Base-by-base conservation (phyloP, 108 stramenopile species). In the Pseudonitzschia pungens region DNA sequence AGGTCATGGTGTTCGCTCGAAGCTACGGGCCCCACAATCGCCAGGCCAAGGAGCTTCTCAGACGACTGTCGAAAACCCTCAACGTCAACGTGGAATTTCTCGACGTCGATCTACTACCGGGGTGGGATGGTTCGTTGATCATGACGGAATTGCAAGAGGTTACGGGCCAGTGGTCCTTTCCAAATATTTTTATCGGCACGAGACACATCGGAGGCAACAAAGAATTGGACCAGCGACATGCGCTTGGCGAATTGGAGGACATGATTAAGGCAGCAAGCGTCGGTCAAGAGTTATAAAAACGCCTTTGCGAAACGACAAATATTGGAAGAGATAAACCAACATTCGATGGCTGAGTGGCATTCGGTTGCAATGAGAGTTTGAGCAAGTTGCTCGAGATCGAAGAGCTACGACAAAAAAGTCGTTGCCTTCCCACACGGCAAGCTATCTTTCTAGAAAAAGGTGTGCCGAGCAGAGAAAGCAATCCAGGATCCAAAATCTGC, bases 1-100 rank as follows among this genome's bases (percentile, higher is more conserved):
- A 77, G 77, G 77, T 77, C 1, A 77, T 77, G 70, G 77, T 77
- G 15, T 77, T 77, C 56, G 77, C 77, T 66, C 63, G 77, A 44
- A 77, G 77, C 54, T 77, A 77, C 28, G 77, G 77, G 24, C 60
- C 70, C 31, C 70, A 71, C 20, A 77, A 71, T 44, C 65, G 36
- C 22, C 70, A 71, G 54, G 58, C 77, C 29, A 77, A 77, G 43
- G 27, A 58, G 0, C 55, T 77, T 4, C 50, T 77, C 28, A 41
- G 32, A 48, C 24, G 53, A 42, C 5, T 77, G 20, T 67, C 64
- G 6, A 55, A 71, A 27, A 65, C 70, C 28, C 64, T 69, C 9
- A 71, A 53, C 48, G 50, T 31, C 11, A 22, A 65, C 21, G 70
- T 71, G 14, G 77, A 77, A 32, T 71, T 77, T 40, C 41, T 77